Evolutionary conservation across 2,329 filamentous ascomycete genomes (phyloP), one percentile per base, ranked within the genome.

Genomic region (Periconia sp.): DNA sequence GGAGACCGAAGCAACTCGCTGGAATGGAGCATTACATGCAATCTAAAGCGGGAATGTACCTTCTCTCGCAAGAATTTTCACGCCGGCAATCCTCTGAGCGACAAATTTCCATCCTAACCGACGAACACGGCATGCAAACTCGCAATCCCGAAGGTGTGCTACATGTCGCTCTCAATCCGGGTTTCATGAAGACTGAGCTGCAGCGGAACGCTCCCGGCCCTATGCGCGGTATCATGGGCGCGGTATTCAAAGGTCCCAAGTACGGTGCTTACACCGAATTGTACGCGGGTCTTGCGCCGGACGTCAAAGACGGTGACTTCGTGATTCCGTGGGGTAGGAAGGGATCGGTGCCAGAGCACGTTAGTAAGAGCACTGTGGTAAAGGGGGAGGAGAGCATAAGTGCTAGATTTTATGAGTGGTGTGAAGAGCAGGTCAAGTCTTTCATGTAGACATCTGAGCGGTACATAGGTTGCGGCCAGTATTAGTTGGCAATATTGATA

Each of bases 251-350:
- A 25, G 29, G 16, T 2, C 36, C 43, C 1, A 46, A 52, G 26
- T 51, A 48, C 21, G 51, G 48, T 4, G 53, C 46, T 10, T 57
- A 55, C 23, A 60, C 56, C 3, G 45, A 53, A 37, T 31, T 62
- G 23, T 57, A 56, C 33, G 55, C 53, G 15, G 55, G 52, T 2
- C 26, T 60, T 5, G 41, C 49, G 10, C 48, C 51, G 9, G 40
- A 52, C 11, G 39, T 56, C 6, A 38, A 47, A 12, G 47, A 42
- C 28, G 46, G 53, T 2, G 48, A 46, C 19, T 57, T 50, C 33
- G 41, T 50, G 5, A 39, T 55, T 12, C 58, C 55, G 4, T 60
- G 56, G 56, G 58, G 55, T 2, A 31, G 55, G 24, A 53, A 54
- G 19, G 48, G 51, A 8, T n/a, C 5, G 12, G 46, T 56, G 11